These are phyloP conservation scores for Metschnikowia baotianmanensis DNA, from an alignment of 805 yeast species.

Conservation along the genomic window DNA sequence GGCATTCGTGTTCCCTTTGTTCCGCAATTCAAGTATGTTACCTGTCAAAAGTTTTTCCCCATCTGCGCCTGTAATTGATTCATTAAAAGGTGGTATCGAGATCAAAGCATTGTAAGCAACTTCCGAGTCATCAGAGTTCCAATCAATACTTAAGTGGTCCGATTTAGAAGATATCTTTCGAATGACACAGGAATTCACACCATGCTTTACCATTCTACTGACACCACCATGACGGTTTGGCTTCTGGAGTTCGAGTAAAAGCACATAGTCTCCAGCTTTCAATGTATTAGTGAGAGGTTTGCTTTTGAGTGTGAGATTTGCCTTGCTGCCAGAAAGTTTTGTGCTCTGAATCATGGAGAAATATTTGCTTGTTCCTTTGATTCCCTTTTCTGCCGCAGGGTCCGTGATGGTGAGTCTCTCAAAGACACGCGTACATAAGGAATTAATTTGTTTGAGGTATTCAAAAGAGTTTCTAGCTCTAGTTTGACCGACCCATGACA, in stretches of 20 bases:
- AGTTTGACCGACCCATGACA: not conserved
- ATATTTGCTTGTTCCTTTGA: slow-evolving; percentile 30
- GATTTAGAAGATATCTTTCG: slow-evolving; percentile 7
- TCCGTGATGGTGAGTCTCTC: slow-evolving; percentile 15
- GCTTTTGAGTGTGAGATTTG: slow-evolving; percentile 2
- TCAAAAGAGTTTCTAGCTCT: not conserved
- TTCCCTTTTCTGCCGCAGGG: slow-evolving; percentile 14
- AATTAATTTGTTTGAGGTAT: not conserved
- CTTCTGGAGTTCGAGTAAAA: slow-evolving; percentile 25
- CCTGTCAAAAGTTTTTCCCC: not conserved
- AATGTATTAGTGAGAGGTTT: not conserved
- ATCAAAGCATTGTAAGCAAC: slow-evolving; percentile 14
- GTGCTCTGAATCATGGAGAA: slow-evolving; percentile 19
- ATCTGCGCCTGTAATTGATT: not conserved
- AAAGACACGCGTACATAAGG: slow-evolving; percentile 3
- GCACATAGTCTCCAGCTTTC: slow-evolving; percentile 10
- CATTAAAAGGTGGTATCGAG: slow-evolving; percentile 3
- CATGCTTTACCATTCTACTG: slow-evolving; percentile 22
- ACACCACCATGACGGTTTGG: slow-evolving; percentile 26
- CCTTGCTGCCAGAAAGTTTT: slow-evolving; percentile 11
- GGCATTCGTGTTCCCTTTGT: not conserved
- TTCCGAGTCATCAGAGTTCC: slow-evolving; percentile 11
- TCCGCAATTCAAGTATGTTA: not conserved
- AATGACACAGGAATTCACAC: slow-evolving; percentile 20
- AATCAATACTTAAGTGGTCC: slow-evolving; percentile 1